A percentile compares a stretch with the other conserved stretches of the same genome.
Evolutionary conservation across 1,284 basidiomycete genomes (phyloP).

Genomic region (Puccinia novopanici): DNA sequence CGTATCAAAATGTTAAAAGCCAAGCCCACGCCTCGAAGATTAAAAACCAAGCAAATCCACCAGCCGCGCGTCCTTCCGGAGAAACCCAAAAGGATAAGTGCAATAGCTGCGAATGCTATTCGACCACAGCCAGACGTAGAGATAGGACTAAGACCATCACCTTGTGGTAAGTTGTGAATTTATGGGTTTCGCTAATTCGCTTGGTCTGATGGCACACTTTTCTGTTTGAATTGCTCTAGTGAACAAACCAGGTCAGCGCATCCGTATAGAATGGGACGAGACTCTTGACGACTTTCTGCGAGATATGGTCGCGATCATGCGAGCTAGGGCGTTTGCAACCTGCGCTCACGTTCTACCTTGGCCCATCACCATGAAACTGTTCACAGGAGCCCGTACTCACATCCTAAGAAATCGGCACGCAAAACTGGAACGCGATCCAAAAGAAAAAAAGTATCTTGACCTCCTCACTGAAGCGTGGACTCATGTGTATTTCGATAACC

Average conservation of each 20-base stretch:
- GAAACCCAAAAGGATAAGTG: conserved; percentile 35
- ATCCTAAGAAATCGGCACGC: conserved; percentile 34
- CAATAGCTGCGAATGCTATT: conserved; percentile 38
- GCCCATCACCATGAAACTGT: conserved; percentile 39
- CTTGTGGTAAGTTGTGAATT: conserved; percentile 23
- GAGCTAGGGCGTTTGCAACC: conserved; percentile 47
- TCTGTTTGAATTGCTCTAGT: neutral
- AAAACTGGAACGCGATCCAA: conserved; percentile 41
- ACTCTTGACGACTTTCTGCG: conserved; percentile 44
- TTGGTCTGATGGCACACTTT: neutral
- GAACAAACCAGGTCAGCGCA: conserved; percentile 25
- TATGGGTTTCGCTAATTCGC: neutral
- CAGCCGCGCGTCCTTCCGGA: conserved; percentile 17
- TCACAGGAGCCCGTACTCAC: conserved; percentile 14
- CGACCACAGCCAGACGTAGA: conserved; percentile 40
- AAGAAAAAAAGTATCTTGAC: conserved; percentile 47
- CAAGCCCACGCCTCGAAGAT: conserved; percentile 2
- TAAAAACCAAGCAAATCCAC: conserved; percentile 27
- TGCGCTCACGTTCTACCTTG: conserved; percentile 45
- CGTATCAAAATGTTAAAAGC: conserved; percentile 25
- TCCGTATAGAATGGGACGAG: conserved; percentile 45
- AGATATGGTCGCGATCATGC: conserved; percentile 42
- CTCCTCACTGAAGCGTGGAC: conserved; percentile 49
- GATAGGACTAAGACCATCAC: conserved; percentile 34
- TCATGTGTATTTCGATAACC: conserved; percentile 46